Evolutionary conservation across 225 moss, liverwort and hornwort species (phyloP).

Genomic region (Climacium dendroides): DNA sequence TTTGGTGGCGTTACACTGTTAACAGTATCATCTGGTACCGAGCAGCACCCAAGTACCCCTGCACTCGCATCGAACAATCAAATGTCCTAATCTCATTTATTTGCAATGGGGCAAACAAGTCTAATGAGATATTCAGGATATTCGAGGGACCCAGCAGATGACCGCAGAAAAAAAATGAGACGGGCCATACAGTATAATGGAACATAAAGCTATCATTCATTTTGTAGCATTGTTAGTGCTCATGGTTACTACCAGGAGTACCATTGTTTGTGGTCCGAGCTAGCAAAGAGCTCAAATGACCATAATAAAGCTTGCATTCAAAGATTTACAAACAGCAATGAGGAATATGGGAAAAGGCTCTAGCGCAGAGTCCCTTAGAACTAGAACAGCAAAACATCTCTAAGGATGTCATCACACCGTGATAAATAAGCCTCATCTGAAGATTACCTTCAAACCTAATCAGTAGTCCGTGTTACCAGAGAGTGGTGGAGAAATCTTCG

Average conservation of each 20-base stretch:
- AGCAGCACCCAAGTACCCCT: neutral
- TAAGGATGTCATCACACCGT: neutral
- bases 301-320: neutral
- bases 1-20: neutral
- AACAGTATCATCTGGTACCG: neutral
- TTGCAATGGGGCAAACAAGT: neutral
- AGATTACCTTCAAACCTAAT: neutral
- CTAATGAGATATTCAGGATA: neutral
- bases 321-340: neutral
- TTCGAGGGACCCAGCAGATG: neutral
- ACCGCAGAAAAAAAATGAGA: neutral
- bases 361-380: neutral
- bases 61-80: neutral
- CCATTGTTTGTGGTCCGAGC: neutral
- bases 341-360: neutral
- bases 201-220: neutral
- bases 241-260: neutral
- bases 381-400: neutral
- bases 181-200: too few relatives aligned
- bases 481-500: constrained; percentile 4
- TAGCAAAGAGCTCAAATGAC: neutral
- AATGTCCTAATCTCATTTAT: neutral
- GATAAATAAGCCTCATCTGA: neutral
- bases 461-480: neutral
- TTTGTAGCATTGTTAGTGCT: neutral